Evolutionary conservation across 345 rosid genomes (phyloP).

Genomic region (Arabis alpina): DNA sequence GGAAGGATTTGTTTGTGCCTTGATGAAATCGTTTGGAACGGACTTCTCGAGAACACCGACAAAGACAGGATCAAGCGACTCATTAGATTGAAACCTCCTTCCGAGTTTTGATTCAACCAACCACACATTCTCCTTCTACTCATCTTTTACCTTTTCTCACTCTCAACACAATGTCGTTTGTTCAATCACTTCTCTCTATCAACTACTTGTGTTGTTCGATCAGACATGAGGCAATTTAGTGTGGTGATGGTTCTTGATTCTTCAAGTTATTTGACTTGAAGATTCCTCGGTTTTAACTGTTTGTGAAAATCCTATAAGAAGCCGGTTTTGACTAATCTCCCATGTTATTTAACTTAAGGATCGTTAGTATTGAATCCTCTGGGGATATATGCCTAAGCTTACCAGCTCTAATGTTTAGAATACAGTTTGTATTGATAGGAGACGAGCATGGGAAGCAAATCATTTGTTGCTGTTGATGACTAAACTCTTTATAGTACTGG

Average conservation of each 20-base stretch:
- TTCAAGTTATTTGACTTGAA: neutral
- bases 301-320: neutral
- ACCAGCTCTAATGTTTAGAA: constrained; percentile 46
- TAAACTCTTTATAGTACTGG: constrained; percentile 50
- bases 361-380: constrained; percentile 48
- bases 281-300: neutral
- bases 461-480: constrained; percentile 53
- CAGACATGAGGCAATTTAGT: constrained; percentile 3
- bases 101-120: constrained; percentile 58
- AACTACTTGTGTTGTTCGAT: constrained; percentile 14
- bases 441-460: constrained; percentile 62
- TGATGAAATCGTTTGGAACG: constrained; percentile 93
- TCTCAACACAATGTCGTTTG: constrained; percentile 1
- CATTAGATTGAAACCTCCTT: constrained; percentile 83
- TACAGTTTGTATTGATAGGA: constrained; percentile 15
- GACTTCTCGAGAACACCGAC: constrained; percentile 80
- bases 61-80: constrained; percentile 86
- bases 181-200: constrained; percentile 18
- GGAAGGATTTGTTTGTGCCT: constrained; percentile 89
- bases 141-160: neutral
- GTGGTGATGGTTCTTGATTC: constrained; percentile 6
- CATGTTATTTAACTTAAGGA: constrained; percentile 5
- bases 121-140: constrained; percentile 10
- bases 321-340: neutral
- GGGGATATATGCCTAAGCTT: constrained; percentile 52